A percentile compares a stretch with the other conserved stretches of the same genome.
Evolutionary conservation across 2,329 filamentous ascomycete genomes (phyloP).

Genomic region (Diplodia intermedia): DNA sequence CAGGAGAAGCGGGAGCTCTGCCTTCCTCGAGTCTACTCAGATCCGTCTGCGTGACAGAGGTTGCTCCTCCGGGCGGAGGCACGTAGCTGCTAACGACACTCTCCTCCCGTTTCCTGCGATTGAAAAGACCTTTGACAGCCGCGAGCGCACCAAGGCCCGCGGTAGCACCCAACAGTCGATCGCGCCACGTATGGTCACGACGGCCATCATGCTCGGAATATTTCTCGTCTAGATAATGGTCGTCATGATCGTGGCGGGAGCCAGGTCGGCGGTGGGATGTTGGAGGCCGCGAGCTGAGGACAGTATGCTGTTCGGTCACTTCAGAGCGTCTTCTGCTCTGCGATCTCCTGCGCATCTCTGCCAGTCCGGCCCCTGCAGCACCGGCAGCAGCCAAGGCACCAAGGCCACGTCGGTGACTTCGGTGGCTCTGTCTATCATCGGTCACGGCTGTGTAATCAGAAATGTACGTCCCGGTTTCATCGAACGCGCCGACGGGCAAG

Average conservation of each 20-base stretch:
- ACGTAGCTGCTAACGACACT: slow-evolving; percentile 60
- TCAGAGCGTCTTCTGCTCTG: slow-evolving; percentile 49
- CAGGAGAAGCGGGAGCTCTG: slow-evolving; percentile 57
- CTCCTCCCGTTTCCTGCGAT: slow-evolving; percentile 59
- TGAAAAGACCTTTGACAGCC: slow-evolving; percentile 63
- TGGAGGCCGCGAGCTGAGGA: slow-evolving; percentile 45
- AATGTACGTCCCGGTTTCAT: slow-evolving; percentile 65
- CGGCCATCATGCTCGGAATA: slow-evolving; percentile 41
- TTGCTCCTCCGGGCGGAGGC: slow-evolving; percentile 57
- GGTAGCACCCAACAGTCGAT: slow-evolving; percentile 54
- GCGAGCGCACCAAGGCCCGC: slow-evolving; percentile 53
- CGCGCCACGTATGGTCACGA: slow-evolving; percentile 51
- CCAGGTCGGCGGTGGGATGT: slow-evolving; percentile 36
- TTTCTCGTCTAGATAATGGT: slow-evolving; percentile 51
- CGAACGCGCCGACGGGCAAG: slow-evolving; percentile 61
- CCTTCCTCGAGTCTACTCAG: slow-evolving; percentile 61
- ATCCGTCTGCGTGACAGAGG: slow-evolving; percentile 56
- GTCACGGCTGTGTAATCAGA: slow-evolving; percentile 61
- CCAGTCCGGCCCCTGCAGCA: slow-evolving; percentile 64
- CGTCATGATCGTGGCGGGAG: slow-evolving; percentile 23
- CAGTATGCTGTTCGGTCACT: slow-evolving; percentile 40
- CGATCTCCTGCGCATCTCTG: slow-evolving; percentile 56
- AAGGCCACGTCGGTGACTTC: slow-evolving; percentile 47
- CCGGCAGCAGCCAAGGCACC: slow-evolving; percentile 62
- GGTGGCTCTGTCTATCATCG: slow-evolving; percentile 49